Conservation (phyloP, 768 basidiomycete species). For the Termitomyces sp. region DNA sequence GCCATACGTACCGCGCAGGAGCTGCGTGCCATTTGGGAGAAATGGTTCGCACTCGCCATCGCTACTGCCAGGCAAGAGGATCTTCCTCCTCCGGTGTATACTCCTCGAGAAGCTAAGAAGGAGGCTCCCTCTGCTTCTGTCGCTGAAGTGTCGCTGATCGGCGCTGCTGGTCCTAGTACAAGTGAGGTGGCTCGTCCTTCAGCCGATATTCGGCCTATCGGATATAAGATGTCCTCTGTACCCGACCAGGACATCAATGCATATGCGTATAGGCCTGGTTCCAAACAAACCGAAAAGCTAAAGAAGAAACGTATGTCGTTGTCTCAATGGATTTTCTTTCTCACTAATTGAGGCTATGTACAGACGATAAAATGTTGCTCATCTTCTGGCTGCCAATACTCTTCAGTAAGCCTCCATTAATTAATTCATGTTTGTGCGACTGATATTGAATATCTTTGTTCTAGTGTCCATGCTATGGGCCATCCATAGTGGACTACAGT, state of each 20-base stretch:
- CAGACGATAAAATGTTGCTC: conserved; percentile 83
- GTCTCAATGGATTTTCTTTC: background rate
- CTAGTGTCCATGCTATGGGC: conserved; percentile 63
- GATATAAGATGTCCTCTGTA: conserved; percentile 45
- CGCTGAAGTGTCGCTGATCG: conserved; percentile 5
- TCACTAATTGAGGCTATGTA: conserved; percentile 9
- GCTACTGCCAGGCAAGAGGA: conserved; percentile 49
- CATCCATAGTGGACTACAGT: conserved; percentile 49
- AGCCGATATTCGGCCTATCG: conserved; percentile 35
- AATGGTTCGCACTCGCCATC: conserved; percentile 58
- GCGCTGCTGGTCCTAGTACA: background rate
- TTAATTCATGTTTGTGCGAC: background rate
- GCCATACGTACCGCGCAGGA: conserved; percentile 56
- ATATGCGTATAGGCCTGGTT: conserved; percentile 58
- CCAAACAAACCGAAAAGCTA: conserved; percentile 39
- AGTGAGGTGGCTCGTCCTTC: conserved; percentile 14
- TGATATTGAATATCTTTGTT: conserved; percentile 8
- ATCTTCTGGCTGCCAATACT: conserved; percentile 87
- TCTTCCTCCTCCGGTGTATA: conserved; percentile 70
- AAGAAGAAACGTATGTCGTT: conserved; percentile 65
- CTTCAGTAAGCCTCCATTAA: conserved; percentile 49
- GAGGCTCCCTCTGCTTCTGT: conserved; percentile 3
- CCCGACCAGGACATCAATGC: conserved; percentile 68
- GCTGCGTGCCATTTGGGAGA: conserved; percentile 71
- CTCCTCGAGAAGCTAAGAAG: conserved; percentile 46